phyloP scores from a whole-genome alignment of 768 basidiomycete species.

The Rhodotorula graminis region DNA sequence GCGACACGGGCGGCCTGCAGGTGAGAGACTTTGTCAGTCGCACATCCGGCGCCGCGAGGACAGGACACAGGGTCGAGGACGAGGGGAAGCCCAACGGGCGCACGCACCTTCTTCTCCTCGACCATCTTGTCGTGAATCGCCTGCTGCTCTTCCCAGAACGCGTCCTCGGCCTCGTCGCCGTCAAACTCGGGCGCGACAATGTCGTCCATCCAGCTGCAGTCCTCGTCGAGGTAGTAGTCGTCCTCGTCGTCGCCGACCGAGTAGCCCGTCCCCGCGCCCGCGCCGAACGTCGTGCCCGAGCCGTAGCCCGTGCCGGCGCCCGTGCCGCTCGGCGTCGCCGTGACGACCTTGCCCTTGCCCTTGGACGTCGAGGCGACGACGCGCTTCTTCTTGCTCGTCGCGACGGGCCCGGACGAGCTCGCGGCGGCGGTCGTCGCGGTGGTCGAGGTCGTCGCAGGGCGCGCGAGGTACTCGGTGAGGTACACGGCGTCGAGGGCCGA shows the following conservation, averaged over 20 bases:
- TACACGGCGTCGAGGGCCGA: conserved; percentile 14
- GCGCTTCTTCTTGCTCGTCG: not conserved
- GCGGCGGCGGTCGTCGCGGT: not conserved
- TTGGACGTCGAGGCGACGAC: too few species aligned
- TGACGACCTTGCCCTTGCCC: not conserved
- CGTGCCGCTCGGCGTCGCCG: not conserved
- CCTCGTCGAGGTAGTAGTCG: not conserved
- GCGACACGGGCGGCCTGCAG: not conserved
- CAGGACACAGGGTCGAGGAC: too few species aligned
- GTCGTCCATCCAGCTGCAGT: not conserved
- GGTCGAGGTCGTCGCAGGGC: not conserved
- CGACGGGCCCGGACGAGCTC: not conserved
- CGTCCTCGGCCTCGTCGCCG: not conserved
- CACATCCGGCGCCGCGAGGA: too few species aligned
- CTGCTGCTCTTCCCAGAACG: not conserved
- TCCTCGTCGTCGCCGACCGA: not conserved
- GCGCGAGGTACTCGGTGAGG: conserved; percentile 14
- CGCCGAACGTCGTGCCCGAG: not conserved
- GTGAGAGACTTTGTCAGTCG: too few species aligned
- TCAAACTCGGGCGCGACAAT: not conserved
- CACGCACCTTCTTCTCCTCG: not conserved
- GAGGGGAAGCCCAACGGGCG: too few species aligned
- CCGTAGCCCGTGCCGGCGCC: conserved; percentile 22
- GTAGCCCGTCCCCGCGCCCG: not conserved
- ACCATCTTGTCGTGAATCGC: not conserved